Base-by-base conservation (phyloP, 192 early-diverging fungal species). In the Podila epigama region DNA sequence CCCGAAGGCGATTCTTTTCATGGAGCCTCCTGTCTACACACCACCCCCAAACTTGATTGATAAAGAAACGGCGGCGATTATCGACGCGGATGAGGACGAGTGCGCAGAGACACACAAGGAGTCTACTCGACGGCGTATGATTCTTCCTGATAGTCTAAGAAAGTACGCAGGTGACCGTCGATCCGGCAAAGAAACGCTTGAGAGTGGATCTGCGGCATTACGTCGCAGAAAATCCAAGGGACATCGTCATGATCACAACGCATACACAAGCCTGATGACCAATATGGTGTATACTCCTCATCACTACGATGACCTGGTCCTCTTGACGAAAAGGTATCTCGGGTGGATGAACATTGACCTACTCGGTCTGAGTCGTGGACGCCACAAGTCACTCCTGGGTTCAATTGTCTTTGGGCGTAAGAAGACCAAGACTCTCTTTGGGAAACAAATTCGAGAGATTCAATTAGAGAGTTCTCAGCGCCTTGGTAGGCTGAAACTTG, bases 291-390 rank as follows among this genome's bases (percentile, higher is more conserved):
- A 86, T 58, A 42, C 84, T 0, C 87, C 87, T 22, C 87, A 88
- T 41, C 86, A 82, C 69, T 88, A 88, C 31, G 87, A 88, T 41
- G 87, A 84, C 11, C 51, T 88, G 13, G 86, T 86, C 4, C 65
- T 88, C 7, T 61, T 88, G 12, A 85, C 82, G 48, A 88, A 85
- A 64, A 27, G 31, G 16, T 75, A 75, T 29, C 60, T 75, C 0
- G 79, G 83, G 7, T 85, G 86, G 84, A 75, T 81, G 33, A 87
- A 87, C n/a, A 65, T 87, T 37, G 86, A 87, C 68, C 57, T 84
- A 12, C 58, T 87, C 13, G 85, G 85, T 3, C 67, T 87, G 20
- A 83, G 79, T 33, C 71, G 84, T 31, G 86, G 84, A 35, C 78
- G 84, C 10, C 82, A 84, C 39, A 83, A 82, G 20, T 75, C 48